Evolutionary conservation across 129 eudicot genomes (phyloP).

Genomic region (Chrysanthemum lavandulifolium): DNA sequence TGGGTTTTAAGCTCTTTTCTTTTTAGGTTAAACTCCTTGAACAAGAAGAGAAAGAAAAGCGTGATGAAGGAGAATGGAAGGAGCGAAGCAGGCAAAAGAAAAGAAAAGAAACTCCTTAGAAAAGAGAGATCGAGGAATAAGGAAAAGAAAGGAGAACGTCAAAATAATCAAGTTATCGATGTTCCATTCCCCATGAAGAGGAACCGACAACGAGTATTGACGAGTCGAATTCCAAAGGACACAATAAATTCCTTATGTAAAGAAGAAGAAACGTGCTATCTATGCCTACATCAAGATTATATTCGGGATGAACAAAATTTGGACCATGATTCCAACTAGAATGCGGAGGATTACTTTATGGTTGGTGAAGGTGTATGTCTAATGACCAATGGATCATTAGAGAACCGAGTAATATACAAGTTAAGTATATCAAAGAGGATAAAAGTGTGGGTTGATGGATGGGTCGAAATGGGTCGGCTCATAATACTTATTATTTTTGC

Average conservation of each 20-base stretch:
- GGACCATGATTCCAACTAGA: slow-evolving; percentile 24
- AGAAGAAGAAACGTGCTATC: slow-evolving; percentile 44
- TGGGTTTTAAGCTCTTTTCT: slow-evolving; percentile 2
- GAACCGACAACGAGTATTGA: slow-evolving; percentile 35
- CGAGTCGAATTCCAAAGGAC: slow-evolving; percentile 35
- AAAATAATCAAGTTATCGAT: slow-evolving; percentile 28
- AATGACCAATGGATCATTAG: too few species aligned
- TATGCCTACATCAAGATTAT: slow-evolving; percentile 46
- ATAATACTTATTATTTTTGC: too few species aligned
- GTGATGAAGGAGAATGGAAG: slow-evolving; percentile 90
- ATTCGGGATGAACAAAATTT: slow-evolving; percentile 35
- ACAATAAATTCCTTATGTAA: slow-evolving; percentile 43
- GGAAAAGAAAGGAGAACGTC: slow-evolving; percentile 59
- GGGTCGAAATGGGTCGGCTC: too few species aligned
- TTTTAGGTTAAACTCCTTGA: slow-evolving; percentile 83
- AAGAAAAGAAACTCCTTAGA: slow-evolving; percentile 83
- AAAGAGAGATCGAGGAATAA: slow-evolving; percentile 82
- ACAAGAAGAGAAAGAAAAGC: slow-evolving; percentile 95
- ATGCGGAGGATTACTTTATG: too few species aligned
- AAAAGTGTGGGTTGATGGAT: too few species aligned
- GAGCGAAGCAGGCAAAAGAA: slow-evolving; percentile 80
- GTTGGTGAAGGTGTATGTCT: too few species aligned
- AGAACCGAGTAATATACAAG: too few species aligned
- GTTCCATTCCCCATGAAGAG: slow-evolving; percentile 33
- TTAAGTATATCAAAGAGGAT: too few species aligned